Evolutionary conservation across 129 eudicot genomes (phyloP).

Genomic region (Daucus carota): DNA sequence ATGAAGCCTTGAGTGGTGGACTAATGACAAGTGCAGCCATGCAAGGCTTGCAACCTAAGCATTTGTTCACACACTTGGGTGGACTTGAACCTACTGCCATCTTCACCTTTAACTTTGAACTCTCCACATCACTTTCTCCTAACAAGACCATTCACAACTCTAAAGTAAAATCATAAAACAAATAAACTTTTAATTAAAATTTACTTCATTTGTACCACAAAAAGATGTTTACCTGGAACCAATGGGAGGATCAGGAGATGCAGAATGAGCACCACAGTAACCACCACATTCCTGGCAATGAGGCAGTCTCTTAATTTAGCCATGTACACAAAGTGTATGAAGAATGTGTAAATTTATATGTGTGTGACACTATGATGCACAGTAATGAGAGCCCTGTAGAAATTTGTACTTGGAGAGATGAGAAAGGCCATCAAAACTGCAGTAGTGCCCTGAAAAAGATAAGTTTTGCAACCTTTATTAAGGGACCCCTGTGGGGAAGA

Average conservation of each 20-base stretch:
- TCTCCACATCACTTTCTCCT: not conserved
- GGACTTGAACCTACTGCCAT: slow-evolving; percentile 24
- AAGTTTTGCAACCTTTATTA: slow-evolving; percentile 2
- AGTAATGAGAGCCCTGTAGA: not conserved
- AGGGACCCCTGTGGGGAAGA: slow-evolving; percentile 2
- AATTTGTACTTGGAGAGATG: not conserved
- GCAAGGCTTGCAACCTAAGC: slow-evolving; percentile 30
- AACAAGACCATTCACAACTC: not conserved
- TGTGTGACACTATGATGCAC: not conserved
- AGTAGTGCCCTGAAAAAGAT: slow-evolving; percentile 11
- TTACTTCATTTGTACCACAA: not conserved
- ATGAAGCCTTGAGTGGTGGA: not conserved
- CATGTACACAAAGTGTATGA: not conserved
- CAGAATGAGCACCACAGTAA: slow-evolving; percentile 8
- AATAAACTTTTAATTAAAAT: not conserved
- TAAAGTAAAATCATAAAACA: not conserved
- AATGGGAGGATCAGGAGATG: slow-evolving; percentile 15
- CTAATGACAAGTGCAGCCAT: slow-evolving; percentile 25
- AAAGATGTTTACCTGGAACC: slow-evolving; percentile 15
- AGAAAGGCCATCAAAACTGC: not conserved
- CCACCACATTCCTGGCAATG: not conserved
- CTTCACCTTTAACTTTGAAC: not conserved
- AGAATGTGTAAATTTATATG: not conserved
- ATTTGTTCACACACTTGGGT: slow-evolving; percentile 24
- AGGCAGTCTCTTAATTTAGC: slow-evolving; percentile 11